Percentiles rank a stretch among this genome's conserved stretches.
These are phyloP conservation scores for Pittosporum tobira DNA, from an alignment of 129 eudicot species.

Conservation along the genomic window DNA sequence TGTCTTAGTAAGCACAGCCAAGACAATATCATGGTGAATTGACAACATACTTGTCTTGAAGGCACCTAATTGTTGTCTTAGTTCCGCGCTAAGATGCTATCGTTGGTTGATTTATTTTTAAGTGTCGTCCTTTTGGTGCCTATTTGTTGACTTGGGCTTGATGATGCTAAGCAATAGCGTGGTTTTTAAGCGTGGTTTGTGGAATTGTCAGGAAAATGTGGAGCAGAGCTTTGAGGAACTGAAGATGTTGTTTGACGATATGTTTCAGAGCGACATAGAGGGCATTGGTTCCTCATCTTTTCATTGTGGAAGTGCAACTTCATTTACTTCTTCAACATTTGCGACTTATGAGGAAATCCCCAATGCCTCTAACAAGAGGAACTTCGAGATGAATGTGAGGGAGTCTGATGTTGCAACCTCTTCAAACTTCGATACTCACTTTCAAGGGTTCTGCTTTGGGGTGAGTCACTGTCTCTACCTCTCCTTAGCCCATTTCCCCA, in stretches of 20 bases:
- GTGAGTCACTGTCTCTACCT: constrained; percentile 20
- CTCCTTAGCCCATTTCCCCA: neutral
- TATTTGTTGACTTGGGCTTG: neutral
- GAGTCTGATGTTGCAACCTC: constrained; percentile 19
- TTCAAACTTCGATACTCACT: constrained; percentile 20
- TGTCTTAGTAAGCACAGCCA: no score
- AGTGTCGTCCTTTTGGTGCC: no score
- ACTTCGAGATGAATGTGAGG: constrained; percentile 22
- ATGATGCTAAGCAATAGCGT: neutral
- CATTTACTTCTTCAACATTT: constrained; percentile 32
- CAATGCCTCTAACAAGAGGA: constrained; percentile 31
- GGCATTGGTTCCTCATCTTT: constrained; percentile 30
- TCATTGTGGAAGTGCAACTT: constrained; percentile 28
- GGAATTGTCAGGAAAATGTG: constrained; percentile 44
- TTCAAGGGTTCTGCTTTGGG: constrained; percentile 53
- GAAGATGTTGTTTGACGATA: constrained; percentile 56
- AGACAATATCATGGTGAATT: no score
- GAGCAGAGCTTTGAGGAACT: constrained; percentile 61
- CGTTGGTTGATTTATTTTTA: no score
- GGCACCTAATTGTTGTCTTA: no score
- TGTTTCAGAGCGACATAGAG: constrained; percentile 50
- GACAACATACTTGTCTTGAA: no score
- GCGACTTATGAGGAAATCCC: constrained; percentile 23
- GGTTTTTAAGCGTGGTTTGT: constrained; percentile 9
- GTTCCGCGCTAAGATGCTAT: no score